These are phyloP conservation scores for Sporisorium reilianum DNA, from an alignment of 1,284 basidiomycete species.

Conservation along the genomic window DNA sequence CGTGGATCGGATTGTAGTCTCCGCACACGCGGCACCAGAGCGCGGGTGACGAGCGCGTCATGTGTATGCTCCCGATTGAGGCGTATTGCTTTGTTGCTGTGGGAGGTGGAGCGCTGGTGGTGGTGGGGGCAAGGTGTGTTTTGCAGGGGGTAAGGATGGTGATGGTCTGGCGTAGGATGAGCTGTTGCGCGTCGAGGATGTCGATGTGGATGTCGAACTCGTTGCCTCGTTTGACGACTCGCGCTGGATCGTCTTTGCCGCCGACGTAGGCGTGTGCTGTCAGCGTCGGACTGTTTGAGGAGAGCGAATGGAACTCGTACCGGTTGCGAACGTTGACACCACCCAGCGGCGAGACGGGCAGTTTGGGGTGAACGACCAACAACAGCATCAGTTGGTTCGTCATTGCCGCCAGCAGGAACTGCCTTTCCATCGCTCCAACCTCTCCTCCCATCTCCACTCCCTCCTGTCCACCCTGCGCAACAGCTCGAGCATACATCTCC, in stretches of 20 bases:
- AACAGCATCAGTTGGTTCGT: conserved; percentile 40
- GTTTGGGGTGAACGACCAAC: conserved; percentile 28
- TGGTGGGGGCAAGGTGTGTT: background rate
- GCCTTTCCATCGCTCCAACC: background rate
- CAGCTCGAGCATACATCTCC: conserved; percentile 7
- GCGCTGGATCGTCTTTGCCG: conserved; percentile 12
- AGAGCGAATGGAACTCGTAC: conserved; percentile 12
- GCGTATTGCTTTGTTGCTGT: background rate
- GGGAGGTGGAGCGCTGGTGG: background rate
- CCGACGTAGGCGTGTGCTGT: conserved; percentile 23
- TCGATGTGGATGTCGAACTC: conserved; percentile 39
- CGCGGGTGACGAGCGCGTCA: conserved; percentile 5
- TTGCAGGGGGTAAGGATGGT: conserved; percentile 27
- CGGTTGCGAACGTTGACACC: conserved; percentile 38
- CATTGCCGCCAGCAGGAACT: conserved; percentile 24
- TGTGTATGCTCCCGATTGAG: background rate
- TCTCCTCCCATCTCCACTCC: background rate
- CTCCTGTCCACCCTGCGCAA: background rate
- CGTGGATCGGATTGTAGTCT: conserved; percentile 39
- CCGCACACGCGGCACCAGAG: conserved; percentile 22
- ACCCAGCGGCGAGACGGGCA: conserved; percentile 30
- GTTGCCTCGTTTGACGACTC: conserved; percentile 20
- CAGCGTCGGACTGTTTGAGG: background rate
- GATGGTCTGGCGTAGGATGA: conserved; percentile 26
- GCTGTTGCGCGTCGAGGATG: background rate